Base-by-base conservation (phyloP, 805 yeast genomes). In the Lachancea kluyveri region DNA sequence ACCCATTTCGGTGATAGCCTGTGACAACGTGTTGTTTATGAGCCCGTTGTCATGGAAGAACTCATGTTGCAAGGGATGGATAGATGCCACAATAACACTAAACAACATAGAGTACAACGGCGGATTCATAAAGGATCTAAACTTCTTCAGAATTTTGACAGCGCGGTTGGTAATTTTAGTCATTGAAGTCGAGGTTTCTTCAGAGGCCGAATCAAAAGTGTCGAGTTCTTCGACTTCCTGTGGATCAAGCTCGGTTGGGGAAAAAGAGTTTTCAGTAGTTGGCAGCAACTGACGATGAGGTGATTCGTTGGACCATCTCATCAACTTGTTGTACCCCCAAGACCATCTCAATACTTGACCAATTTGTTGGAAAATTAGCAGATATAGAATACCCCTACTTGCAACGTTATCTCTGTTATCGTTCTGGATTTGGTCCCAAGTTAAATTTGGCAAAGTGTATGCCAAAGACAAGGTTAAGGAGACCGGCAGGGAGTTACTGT, bases 401-500 rank as follows among this genome's bases (percentile, higher is more conserved):
- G 90, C 88, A 24, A 82, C 74, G 46, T 77, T 74, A 43, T 79
- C 83, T 14, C 79, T 65, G 13, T 68, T 60, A 51, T 82, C 94
- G 48, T 74, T 70, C 6, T 68, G 72, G 24, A 81, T 64, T 39
- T 77, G 80, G 35, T 77, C 83, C 94, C 94, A 82, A 30, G 76
- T 70, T 38, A 82, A 64, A 41, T 77, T 74, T 3, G 92, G 94
- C 37, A 82, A 62, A 0, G 90, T 77, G 51, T 78, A 79, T 1
- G 88, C 77, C 41, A 82, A 64, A 1, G 94, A 79, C 35, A 92
- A 64, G 1, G 92, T 82, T 43, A 92, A 68, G 0, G 96, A 86
- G 2, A 90, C 97, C 0, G 98, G 97, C 35, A 90, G 70, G 8
- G 95, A 83, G 64, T 90, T 90, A 26, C 95, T 85, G 60, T 90